phyloP scores from a whole-genome alignment of 2,329 filamentous ascomycete genomes.

The Aotearoamyces nothofagi region DNA sequence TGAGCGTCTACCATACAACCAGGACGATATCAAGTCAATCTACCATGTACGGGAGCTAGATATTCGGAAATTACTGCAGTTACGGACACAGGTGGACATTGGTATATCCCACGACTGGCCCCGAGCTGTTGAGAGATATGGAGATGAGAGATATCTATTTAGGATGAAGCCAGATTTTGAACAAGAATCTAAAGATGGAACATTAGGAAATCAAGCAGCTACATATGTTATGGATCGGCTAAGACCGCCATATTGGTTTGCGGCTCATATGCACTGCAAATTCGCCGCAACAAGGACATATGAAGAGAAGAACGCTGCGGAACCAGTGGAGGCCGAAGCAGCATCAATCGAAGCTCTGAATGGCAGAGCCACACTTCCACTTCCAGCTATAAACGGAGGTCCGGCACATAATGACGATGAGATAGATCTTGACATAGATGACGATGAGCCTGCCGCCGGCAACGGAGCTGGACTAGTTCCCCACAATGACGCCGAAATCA shows the following conservation, averaged over 20 bases:
- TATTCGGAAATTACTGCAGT: conserved; percentile 71
- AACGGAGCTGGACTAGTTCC: conserved; percentile 2
- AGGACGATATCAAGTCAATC: conserved; percentile 61
- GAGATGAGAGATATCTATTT: conserved; percentile 55
- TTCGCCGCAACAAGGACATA: conserved; percentile 58
- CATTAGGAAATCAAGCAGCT: conserved; percentile 67
- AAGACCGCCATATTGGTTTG: conserved; percentile 79
- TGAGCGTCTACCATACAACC: conserved; percentile 74
- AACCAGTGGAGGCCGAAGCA: conserved; percentile 2
- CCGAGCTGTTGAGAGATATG: conserved; percentile 62
- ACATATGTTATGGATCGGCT: conserved; percentile 67
- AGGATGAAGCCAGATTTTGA: conserved; percentile 59
- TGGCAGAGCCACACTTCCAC: not conserved
- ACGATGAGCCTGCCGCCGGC: conserved; percentile 26
- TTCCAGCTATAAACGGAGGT: not conserved
- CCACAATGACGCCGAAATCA: conserved; percentile 6
- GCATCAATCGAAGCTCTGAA: no score
- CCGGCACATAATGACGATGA: conserved; percentile 44
- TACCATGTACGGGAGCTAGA: conserved; percentile 88
- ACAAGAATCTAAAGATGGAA: conserved; percentile 59
- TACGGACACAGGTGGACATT: conserved; percentile 80
- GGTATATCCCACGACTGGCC: conserved; percentile 97
- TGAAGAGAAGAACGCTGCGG: conserved; percentile 11
- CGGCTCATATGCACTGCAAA: conserved; percentile 83
- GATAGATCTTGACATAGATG: conserved; percentile 53